Evolutionary conservation across 768 basidiomycete species (phyloP), one percentile per base, ranked within the genome.

Genomic region (Cystobasidium tubakii): DNA sequence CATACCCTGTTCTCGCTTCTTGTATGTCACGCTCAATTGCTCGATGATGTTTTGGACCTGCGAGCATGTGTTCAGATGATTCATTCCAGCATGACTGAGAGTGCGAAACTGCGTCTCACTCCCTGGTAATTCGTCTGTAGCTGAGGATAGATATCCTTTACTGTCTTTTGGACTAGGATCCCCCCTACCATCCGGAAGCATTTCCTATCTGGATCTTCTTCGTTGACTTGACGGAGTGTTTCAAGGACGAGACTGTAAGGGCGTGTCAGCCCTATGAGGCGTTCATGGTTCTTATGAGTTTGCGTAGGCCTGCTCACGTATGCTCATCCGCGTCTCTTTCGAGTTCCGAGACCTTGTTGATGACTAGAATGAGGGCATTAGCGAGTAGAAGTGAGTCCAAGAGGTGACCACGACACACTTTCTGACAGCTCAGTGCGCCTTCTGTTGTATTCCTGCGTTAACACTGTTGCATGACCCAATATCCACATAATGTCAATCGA

Each of bases 101-200:
- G 4, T 73, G 25, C 25, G 33, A 23, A 29, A 10, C 15, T 1
- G 25, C 21, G 12, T 6, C 89, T 76, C 79, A 94, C 92, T 74
- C 91, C 91, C 79, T 92, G 89, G 64, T 86, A 84, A 79, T 93
- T 97, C n/a, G 88, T 91, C 81, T 90, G 87, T 54, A 99, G 83
- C 33, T 89, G 88, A 43, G 96, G 95, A 43, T 90, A 88, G 63
- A 98, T 91, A 77, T 98, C 95, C 80, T 89, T 88, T 57, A 98
- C 96, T 1, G 94, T 97, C 60, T 94, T 86, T 81, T 98, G 93
- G 33, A 98, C 95, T 19, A 99, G 85, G 6, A 96, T 89, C 33
- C 95, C 95, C 4, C 96, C 96, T 76, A 99, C 90, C 77, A 98
- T 85, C 66, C 95, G 88, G 83, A 97, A 99, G 82, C 96, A 98